Base-by-base conservation (phyloP, 169 alveolate genomes). In the Cryptosporidium xiaoi region DNA sequence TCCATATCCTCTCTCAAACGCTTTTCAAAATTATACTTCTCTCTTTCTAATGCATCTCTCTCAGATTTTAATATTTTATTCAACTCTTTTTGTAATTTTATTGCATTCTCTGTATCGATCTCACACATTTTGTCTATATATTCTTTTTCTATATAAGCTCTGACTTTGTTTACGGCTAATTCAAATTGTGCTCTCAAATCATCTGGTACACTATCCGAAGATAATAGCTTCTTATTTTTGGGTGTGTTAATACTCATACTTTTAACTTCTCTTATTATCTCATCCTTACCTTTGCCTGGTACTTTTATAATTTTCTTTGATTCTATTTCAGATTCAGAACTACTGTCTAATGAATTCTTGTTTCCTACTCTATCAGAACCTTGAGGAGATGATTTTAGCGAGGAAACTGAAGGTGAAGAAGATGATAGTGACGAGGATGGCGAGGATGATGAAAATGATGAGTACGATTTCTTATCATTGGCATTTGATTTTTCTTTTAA, bases 41-140 rank as follows among this genome's bases (percentile, higher is more conserved):
- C 87, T 60, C 64, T 77, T 36, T 77, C 87, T 48, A 77, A 44
- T 7, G 87, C 87, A 60, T 77, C 87, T 60, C 87, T 77, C 18
- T 77, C 87, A 10, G 87, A 56, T n/a, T 77, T 68, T 29, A 77
- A 62, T 12, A 77, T 77, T 77, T 46, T 77, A 50, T 77, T 77
- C 46, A 77, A 60, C 56, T 77, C 87, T 44, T 66, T 77, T 24
- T 77, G 87, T 31, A 77, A 44, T 27, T 77, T 77, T 12, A 77
- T 77, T 1, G 87, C 87, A 58, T 77, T 77, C 40, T 77, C 87
- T 40, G 65, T 56, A 48, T 77, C 87, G 7, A 77, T 62, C 18
- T 77, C 77, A 60, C 87, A 62, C 71, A 77, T 77, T 44, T 71
- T 53, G 27, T 77, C 87, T 40, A 77, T 77, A 60, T 77, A 77